These are phyloP conservation scores for Emmonsiellopsis sp. DNA, from an alignment of 2,329 filamentous ascomycete species.

Conservation along the genomic window DNA sequence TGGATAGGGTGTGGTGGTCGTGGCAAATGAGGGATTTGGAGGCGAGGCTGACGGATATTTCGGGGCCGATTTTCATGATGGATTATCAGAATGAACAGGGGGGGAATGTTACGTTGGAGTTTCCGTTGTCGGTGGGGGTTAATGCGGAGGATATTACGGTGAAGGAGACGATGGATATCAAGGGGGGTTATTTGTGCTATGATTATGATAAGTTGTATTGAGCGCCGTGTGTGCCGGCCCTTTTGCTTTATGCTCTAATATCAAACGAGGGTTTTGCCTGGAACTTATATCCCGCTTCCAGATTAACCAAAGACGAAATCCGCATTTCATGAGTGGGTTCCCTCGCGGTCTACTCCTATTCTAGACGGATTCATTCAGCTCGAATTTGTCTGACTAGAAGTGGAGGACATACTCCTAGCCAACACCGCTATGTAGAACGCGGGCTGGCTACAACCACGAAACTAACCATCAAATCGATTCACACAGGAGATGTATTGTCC, in stretches of 20 bases:
- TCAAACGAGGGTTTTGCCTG: neutral
- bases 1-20: conserved; percentile 37
- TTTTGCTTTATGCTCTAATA: no score
- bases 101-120: conserved; percentile 1
- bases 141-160: neutral
- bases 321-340: no score
- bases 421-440: no score
- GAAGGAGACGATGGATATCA: neutral
- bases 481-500: no score
- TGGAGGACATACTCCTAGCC: no score
- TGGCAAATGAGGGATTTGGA: conserved; percentile 30
- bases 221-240: neutral
- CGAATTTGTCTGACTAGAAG: no score
- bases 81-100: neutral
- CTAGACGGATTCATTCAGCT: no score
- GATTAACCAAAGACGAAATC: no score
- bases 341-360: no score
- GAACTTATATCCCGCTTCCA: neutral
- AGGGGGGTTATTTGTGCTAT: conserved; percentile 3
- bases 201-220: neutral
- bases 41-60: neutral
- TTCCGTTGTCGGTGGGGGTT: neutral
- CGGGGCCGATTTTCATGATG: neutral
- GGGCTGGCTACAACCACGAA: no score
- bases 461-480: no score